These are phyloP conservation scores for Eucalyptus marginata DNA, from an alignment of 345 rosid genomes.

Conservation along the genomic window DNA sequence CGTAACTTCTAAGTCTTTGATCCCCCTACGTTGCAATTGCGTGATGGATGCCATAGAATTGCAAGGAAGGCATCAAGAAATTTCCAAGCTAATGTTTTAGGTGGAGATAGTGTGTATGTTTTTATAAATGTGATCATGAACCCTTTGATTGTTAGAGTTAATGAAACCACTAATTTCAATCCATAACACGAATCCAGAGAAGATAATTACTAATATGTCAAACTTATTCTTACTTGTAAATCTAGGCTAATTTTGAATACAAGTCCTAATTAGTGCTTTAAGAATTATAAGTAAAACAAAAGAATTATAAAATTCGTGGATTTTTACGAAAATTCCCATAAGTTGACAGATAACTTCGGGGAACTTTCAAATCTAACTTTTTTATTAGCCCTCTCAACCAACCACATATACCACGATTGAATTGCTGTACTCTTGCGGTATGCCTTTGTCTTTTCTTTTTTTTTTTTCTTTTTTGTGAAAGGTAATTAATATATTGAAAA, in stretches of 20 bases:
- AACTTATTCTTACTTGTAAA: not conserved
- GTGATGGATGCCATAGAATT: not conserved
- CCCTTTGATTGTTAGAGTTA: not conserved
- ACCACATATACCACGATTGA: not conserved
- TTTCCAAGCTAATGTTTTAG: not conserved
- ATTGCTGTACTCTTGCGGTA: not conserved
- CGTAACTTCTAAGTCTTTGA: not conserved
- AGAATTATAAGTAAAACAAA: not conserved
- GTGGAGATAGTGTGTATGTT: not conserved
- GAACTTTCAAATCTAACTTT: not conserved
- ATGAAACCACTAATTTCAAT: not conserved
- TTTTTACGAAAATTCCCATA: not conserved
- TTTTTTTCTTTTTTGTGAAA: no score
- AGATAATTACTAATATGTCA: not conserved
- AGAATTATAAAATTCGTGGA: not conserved
- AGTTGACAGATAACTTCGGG: not conserved
- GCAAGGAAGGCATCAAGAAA: not conserved
- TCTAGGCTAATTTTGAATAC: not conserved
- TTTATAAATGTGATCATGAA: not conserved
- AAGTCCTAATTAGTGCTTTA: not conserved
- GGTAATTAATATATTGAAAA: no score
- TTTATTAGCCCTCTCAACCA: not conserved
- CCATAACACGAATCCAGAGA: not conserved
- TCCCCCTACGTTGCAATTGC: not conserved
- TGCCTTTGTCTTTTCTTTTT: not conserved